phyloP scores from a whole-genome alignment of 2,329 filamentous ascomycete genomes.

The Cordyceps tenuipes region DNA sequence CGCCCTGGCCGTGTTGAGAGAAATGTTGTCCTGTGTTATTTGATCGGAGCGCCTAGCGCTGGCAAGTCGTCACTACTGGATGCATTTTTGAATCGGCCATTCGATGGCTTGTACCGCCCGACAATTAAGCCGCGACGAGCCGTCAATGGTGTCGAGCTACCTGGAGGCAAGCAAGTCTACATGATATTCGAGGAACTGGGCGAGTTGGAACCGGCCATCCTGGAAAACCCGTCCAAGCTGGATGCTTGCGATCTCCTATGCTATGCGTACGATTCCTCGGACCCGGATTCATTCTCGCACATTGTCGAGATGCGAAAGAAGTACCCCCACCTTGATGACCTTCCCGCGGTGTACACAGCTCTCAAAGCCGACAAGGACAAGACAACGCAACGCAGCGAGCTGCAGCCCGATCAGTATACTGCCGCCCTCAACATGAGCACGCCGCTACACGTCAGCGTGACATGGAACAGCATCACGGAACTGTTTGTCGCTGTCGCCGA shows the following conservation, averaged over 20 bases:
- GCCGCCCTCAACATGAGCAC: constrained; percentile 77
- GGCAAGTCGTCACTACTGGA: constrained; percentile 90
- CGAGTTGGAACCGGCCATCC: constrained; percentile 86
- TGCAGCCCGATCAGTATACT: constrained; percentile 89
- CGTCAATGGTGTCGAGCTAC: constrained; percentile 93
- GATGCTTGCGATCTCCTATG: constrained; percentile 91
- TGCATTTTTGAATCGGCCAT: constrained; percentile 82
- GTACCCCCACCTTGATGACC: constrained; percentile 75
- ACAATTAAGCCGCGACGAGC: constrained; percentile 92
- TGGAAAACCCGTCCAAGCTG: constrained; percentile 85
- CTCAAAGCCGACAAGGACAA: constrained; percentile 95
- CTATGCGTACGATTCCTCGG: constrained; percentile 93
- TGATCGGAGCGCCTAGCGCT: constrained; percentile 75
- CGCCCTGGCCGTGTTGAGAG: constrained; percentile 80
- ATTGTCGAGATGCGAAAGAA: constrained; percentile 73
- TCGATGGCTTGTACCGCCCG: constrained; percentile 74
- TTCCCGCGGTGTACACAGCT: constrained; percentile 86
- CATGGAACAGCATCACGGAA: constrained; percentile 89
- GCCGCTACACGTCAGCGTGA: constrained; percentile 88
- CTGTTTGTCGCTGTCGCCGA: constrained; percentile 89
- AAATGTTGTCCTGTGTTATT: constrained; percentile 89
- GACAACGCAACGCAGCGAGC: constrained; percentile 85
- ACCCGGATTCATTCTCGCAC: constrained; percentile 91
- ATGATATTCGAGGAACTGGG: constrained; percentile 92
- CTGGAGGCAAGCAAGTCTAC: constrained; percentile 94